Conservation (phyloP, 2,329 filamentous ascomycete genomes). For the Alternaria rosae region DNA sequence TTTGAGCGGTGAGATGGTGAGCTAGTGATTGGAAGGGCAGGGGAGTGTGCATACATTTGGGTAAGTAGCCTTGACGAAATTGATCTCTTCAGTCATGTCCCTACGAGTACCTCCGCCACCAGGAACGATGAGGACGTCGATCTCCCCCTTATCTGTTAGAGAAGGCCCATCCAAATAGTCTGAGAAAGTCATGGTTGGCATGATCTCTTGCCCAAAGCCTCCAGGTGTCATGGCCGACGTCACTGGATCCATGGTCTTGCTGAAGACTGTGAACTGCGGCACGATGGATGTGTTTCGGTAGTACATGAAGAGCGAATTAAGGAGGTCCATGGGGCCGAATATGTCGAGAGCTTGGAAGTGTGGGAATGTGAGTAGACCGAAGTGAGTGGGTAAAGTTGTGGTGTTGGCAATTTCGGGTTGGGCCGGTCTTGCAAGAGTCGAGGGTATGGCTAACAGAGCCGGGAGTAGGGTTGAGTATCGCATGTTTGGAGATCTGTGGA, state of each 20-base stretch:
- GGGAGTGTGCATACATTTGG: slow-evolving; percentile 50
- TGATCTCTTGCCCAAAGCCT: slow-evolving; percentile 49
- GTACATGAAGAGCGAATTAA: slow-evolving; percentile 44
- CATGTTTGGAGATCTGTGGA: slow-evolving; percentile 4
- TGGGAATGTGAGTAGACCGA: slow-evolving; percentile 32
- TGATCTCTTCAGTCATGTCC: slow-evolving; percentile 49
- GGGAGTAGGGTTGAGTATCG: slow-evolving; percentile 16
- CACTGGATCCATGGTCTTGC: slow-evolving; percentile 40
- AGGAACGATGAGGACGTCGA: slow-evolving; percentile 71
- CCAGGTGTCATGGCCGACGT: slow-evolving; percentile 25
- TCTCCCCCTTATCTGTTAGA: slow-evolving; percentile 28
- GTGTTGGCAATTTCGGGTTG: slow-evolving; percentile 33
- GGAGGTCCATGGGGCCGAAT: slow-evolving; percentile 56
- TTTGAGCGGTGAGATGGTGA: slow-evolving; percentile 32
- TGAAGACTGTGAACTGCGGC: slow-evolving; percentile 39
- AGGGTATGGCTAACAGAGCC: slow-evolving; percentile 14
- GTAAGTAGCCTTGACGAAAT: slow-evolving; percentile 58
- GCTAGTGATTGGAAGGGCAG: neutral
- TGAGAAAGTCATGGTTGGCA: slow-evolving; percentile 63
- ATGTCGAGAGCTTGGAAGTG: slow-evolving; percentile 44
- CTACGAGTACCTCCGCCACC: slow-evolving; percentile 63
- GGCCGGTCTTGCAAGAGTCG: slow-evolving; percentile 11
- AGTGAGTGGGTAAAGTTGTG: slow-evolving; percentile 31
- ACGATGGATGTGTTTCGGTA: slow-evolving; percentile 26
- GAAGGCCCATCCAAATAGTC: slow-evolving; percentile 50